Evolutionary conservation across 2,329 filamentous ascomycete species (phyloP).

Genomic region (Ilyonectria destructans): DNA sequence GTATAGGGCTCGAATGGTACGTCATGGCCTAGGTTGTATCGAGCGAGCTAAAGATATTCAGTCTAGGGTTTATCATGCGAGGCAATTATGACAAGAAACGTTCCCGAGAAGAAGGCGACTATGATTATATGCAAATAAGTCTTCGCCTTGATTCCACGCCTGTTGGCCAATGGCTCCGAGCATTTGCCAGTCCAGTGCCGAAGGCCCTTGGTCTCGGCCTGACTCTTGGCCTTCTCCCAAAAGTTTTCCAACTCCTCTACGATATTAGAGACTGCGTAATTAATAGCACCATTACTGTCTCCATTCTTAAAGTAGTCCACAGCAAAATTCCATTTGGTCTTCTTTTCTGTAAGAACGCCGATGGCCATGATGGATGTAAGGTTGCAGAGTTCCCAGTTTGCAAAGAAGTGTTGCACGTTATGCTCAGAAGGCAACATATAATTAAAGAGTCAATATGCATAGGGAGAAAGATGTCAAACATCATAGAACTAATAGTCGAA

Average conservation of each 20-base stretch:
- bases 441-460: conserved; percentile 32
- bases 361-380: conserved; percentile 35
- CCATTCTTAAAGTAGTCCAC: conserved; percentile 37
- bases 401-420: conserved; percentile 30
- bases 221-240: conserved; percentile 37
- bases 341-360: conserved; percentile 28
- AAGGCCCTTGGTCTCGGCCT: conserved; percentile 37
- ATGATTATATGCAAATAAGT: conserved; percentile 36
- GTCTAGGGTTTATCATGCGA: not conserved
- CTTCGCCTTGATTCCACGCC: conserved; percentile 36
- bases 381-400: conserved; percentile 39
- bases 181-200: conserved; percentile 25
- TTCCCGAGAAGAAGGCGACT: conserved; percentile 41
- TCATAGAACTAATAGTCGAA: conserved; percentile 18
- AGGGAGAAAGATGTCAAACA: conserved; percentile 18
- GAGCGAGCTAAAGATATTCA: conserved; percentile 31
- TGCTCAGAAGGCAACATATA: conserved; percentile 21
- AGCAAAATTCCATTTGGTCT: conserved; percentile 23
- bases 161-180: conserved; percentile 33
- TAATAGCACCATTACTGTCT: conserved; percentile 21
- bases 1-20: conserved; percentile 40
- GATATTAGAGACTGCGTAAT: conserved; percentile 27
- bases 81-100: too few relatives aligned
- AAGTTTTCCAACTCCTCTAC: conserved; percentile 20
- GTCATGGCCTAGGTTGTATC: conserved; percentile 38